Evolutionary conservation across 1,284 basidiomycete species (phyloP).

Genomic region (Trametes pubescens): DNA sequence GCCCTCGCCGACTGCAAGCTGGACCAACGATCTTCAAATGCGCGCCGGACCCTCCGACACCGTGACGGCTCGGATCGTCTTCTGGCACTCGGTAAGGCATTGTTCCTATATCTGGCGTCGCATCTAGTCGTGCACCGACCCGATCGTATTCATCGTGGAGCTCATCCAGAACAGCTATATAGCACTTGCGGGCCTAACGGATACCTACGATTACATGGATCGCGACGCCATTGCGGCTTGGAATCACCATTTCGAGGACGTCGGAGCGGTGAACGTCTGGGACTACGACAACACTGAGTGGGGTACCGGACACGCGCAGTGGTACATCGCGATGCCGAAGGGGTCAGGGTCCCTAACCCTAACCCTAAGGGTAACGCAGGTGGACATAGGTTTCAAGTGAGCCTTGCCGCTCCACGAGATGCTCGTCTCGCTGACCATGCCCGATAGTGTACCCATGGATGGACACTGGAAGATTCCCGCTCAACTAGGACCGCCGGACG

Average conservation of each 20-base stretch:
- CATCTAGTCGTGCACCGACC: background rate
- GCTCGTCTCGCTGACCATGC: background rate
- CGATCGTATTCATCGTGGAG: background rate
- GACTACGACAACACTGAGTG: background rate
- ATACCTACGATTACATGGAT: too few relatives aligned
- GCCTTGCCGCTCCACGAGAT: too few relatives aligned
- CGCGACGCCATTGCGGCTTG: background rate
- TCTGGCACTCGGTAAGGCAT: background rate
- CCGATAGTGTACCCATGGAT: too few relatives aligned
- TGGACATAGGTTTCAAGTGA: too few relatives aligned
- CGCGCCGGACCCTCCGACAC: background rate
- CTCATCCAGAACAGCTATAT: too few relatives aligned
- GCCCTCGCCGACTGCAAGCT: background rate
- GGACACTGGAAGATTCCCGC: too few relatives aligned
- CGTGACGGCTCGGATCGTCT: background rate
- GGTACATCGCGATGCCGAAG: too few relatives aligned
- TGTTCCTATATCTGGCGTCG: background rate
- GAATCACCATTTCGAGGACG: background rate
- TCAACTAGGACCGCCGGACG: too few relatives aligned
- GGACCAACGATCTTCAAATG: background rate
- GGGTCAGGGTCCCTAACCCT: too few relatives aligned
- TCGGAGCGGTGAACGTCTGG: background rate
- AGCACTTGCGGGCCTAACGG: too few relatives aligned
- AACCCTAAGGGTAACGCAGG: too few relatives aligned
- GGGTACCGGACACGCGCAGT: too few relatives aligned